phyloP scores from a whole-genome alignment of 148 eudicot genomes.

The Gaultheria prostrata region DNA sequence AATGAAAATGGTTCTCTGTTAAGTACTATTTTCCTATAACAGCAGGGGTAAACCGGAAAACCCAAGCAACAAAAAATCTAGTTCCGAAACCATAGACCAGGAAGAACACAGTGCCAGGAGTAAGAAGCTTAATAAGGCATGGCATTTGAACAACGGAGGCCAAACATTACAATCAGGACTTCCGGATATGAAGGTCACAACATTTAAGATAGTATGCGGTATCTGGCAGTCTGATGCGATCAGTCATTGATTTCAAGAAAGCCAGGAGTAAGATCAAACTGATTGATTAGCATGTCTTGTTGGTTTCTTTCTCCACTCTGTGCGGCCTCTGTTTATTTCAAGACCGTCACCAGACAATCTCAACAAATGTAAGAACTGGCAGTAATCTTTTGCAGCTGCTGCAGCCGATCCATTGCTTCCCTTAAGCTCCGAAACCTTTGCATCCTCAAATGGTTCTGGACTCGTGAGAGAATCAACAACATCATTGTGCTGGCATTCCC shows the following conservation, averaged over 20 bases:
- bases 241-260: background rate
- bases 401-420: slow-evolving; percentile 53
- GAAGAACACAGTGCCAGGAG: background rate
- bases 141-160: background rate
- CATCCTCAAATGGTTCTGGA: slow-evolving; percentile 35
- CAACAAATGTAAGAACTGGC: slow-evolving; percentile 69
- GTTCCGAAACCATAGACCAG: background rate
- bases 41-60: background rate
- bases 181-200: background rate
- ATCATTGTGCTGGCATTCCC: slow-evolving; percentile 86
- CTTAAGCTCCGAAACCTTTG: slow-evolving; percentile 25
- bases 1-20: background rate
- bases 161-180: background rate
- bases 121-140: background rate
- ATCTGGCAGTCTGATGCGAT: background rate
- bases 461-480: slow-evolving; percentile 78
- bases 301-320: slow-evolving; percentile 82
- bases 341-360: slow-evolving; percentile 63
- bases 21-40: background rate
- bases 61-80: background rate
- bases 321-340: slow-evolving; percentile 76
- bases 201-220: background rate
- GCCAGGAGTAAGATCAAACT: background rate
- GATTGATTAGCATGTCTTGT: slow-evolving; percentile 27
- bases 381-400: slow-evolving; percentile 23